Base-by-base conservation (phyloP, 2,329 filamentous ascomycete genomes). In the Fusarium odoratissimum region DNA sequence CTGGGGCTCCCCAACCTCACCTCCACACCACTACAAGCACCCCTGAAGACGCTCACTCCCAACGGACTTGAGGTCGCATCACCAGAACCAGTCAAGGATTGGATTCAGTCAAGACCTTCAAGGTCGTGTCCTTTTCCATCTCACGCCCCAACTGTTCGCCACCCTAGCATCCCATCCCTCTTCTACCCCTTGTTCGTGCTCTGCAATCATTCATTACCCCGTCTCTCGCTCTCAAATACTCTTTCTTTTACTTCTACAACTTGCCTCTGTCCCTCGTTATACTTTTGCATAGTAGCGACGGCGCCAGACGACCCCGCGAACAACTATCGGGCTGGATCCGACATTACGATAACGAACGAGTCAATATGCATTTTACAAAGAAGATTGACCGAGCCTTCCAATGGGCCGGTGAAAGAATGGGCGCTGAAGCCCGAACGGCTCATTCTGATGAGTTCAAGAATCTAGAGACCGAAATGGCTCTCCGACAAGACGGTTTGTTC, bases 351-450 rank as follows among this genome's bases (percentile, higher is more conserved):
- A 65, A 64, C 48, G 31, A 67, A 55, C 55, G 41, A 57, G 65
- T 51, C 70, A 80, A 46, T 38, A 90, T 89, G 88, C 84, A 86
- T 76, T 85, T 90, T 78, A 87, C 86, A 83, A 97, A 97, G 87
- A 97, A 97, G 82, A 91, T 98, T 81, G 95, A 95, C 84, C 92
- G 95, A 80, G 92, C 97, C 86, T 97, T 95, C 86, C 95, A 98
- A 92, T 98, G 95, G 95, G 94, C 95, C 41, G 94, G 94, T 76
- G 95, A 98, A 85, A 94, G 95, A 84, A 97, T 98, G 93, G 95
- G 95, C 77, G 90, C 90, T 74, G 95, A 98, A 83, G 89, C 91
- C 83, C 96, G 95, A 85, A 98, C 95, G 14, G 90, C 88, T 80
- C 91, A 94, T 72, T 93, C 94, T 0, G 95, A 98, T 58, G 93